Base-by-base conservation (phyloP, 2,329 filamentous ascomycete species). In the Amphichorda felina region DNA sequence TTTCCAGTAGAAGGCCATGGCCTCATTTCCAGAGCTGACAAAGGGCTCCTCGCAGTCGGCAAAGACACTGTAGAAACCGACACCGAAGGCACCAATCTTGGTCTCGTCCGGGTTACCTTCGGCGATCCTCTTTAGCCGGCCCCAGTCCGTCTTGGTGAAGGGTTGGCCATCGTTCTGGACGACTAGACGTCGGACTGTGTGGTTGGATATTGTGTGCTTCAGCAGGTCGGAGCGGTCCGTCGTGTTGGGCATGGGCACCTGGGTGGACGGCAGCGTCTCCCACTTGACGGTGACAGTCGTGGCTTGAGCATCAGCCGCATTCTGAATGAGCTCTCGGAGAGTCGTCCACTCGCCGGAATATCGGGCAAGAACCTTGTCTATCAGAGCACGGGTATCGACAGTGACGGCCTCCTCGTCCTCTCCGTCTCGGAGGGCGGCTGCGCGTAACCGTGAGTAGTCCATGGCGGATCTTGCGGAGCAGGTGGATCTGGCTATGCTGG, bases 1-100 rank as follows among this genome's bases (percentile, higher is more conserved):
- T 57, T 95, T 96, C 93, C 91, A 98, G 63, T 95, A 98, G 53
- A 98, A 98, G 0, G 89, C 89, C 85, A 98, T 95, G 26, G 87
- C 88, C 58, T 94, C 80, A 42, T 72, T 75, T 1, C 91, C 91
- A 1, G 89, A 96, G 45, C 86, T 91, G 44, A 98, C 83, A 51
- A 98, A 96, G 1, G 91, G 91, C 47, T 95, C 87, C 58, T 98
- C 93, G 54, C 89, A 98, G 55, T 98, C 91, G 41, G 91, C 85
- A 55, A 98, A 98, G 27, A 96, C 89, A 55, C 85, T 94, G 68
- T 98, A 98, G 63, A 98, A 98, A 3, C 91, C 91, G 22, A 98
- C 91, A 45, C 91, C 91, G 55, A 98, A 98, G 4, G 91, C 93
- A 37, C 91, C 91, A 49, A 98, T 98, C 66, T 98, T 98, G 32